Conservation (phyloP, 1,139 yeast genomes). For the Pichia terricola region DNA sequence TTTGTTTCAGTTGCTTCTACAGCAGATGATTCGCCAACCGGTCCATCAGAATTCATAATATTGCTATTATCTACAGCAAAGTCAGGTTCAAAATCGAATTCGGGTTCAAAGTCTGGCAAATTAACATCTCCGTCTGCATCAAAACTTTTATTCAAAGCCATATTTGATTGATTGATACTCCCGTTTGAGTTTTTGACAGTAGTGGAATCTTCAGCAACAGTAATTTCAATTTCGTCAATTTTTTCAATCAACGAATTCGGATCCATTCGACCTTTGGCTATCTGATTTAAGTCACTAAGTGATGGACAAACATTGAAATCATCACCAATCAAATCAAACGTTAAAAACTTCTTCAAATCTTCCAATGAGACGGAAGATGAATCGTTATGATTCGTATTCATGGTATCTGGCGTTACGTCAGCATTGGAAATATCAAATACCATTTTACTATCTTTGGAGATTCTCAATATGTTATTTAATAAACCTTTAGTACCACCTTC, state of each 20-base stretch:
- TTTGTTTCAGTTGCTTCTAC: conserved; percentile 16
- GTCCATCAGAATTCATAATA: no score
- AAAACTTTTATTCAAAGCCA: no score
- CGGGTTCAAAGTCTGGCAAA: background rate
- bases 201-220: background rate
- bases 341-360: conserved; percentile 3
- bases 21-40: conserved; percentile 12
- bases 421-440: conserved; percentile 30
- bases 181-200: no score
- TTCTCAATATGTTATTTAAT: conserved; percentile 40
- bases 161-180: no score
- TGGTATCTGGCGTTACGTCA: background rate
- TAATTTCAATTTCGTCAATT: conserved; percentile 19
- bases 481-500: conserved; percentile 56
- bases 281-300: conserved; percentile 34
- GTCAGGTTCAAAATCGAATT: background rate
- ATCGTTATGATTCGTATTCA: background rate
- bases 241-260: conserved; percentile 27
- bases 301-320: conserved; percentile 38
- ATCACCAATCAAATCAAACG: conserved; percentile 6
- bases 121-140: no score
- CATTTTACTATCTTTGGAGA: conserved; percentile 39
- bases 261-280: conserved; percentile 32
- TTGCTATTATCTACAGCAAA: background rate
- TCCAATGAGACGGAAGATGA: background rate